Evolutionary conservation across 2,329 filamentous ascomycete genomes (phyloP), one percentile per base, ranked within the genome.

Genomic region (Xylariaceae sp.): DNA sequence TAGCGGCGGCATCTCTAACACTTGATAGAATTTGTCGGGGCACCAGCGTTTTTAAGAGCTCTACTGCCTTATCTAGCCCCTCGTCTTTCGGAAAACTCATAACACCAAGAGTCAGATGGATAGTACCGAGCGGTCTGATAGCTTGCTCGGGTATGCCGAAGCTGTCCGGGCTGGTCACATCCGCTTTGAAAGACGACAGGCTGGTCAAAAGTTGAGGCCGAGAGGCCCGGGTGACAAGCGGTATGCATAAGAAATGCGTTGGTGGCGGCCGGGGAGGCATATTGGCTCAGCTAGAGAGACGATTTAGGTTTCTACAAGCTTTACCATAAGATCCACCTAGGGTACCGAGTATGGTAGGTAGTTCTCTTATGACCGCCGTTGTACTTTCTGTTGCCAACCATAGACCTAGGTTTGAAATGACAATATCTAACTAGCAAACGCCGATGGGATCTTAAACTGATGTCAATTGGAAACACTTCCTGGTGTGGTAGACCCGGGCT

Each of bases 91-190:
- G 73, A 9, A 96, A 81, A 61, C 83, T 88, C 89, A 97, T 93
- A 1, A 96, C 89, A 0, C 92, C 93, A 0, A 97, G 79, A 0
- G 93, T 97, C 2, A 96, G 77, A 73, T 98, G 93, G 46, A 97
- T 74, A 1, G 91, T 92, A 0, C 90, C 90, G 0, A 90, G 74
- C 0, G 91, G 91, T 23, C 92, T 80, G 48, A 96, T 76, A 1
- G 91, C 91, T 52, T 81, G 81, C 29, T 77, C 70, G 0, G 89
- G 89, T 9, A 93, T 75, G 5, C 77, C 77, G 57, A 76, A 73
- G 61, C 75, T 72, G 54, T 74, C 67, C 49, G 74, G 64, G 54
- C 71, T 73, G 1, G 77, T 78, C 32, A 88, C 80, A 59, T 88
- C 82, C 23, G 81, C 74, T 54, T 77, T 79, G 70, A 96, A 93